Percentiles rank a stretch among this genome's conserved stretches.
phyloP scores from a whole-genome alignment of 2,329 filamentous ascomycete species.

The Ophiocordyceps robertsii region DNA sequence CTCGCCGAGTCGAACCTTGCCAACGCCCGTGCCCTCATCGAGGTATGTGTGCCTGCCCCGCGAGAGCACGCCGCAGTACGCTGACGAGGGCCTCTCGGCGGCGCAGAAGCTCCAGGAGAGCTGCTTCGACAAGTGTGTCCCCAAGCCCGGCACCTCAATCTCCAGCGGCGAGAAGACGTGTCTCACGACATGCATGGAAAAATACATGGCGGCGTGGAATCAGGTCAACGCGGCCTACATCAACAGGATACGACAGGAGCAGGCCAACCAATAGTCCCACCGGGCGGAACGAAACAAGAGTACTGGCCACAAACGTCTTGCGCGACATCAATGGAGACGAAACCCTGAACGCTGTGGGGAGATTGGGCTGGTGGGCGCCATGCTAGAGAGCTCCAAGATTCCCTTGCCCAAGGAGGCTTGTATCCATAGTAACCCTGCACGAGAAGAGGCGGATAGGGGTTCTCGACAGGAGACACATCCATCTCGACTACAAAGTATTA shows the following conservation, averaged over 20 bases:
- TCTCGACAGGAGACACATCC: no score
- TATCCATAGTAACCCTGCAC: no score
- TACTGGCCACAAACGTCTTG: no score
- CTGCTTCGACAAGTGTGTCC: constrained; percentile 68
- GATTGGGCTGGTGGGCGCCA: no score
- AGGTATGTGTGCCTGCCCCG: constrained; percentile 27
- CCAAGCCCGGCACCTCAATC: constrained; percentile 53
- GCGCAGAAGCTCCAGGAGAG: constrained; percentile 64
- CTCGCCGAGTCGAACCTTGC: constrained; percentile 49
- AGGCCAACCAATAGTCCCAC: constrained; percentile 11
- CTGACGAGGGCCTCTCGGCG: not conserved
- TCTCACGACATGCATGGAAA: constrained; percentile 67
- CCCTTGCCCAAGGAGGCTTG: no score
- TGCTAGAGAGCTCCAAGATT: no score
- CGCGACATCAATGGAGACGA: no score
- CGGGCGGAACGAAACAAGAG: no score
- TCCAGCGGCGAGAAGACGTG: constrained; percentile 57
- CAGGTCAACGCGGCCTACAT: constrained; percentile 57
- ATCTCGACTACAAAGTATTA: no score
- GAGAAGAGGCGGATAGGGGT: no score
- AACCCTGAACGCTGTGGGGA: no score
- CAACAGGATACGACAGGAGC: constrained; percentile 46
- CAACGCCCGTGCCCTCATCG: constrained; percentile 58
- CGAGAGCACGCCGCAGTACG: not conserved
- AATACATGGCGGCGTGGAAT: constrained; percentile 75